Conservation (phyloP, 441 rosid species). For the Euphorbia corollata region DNA sequence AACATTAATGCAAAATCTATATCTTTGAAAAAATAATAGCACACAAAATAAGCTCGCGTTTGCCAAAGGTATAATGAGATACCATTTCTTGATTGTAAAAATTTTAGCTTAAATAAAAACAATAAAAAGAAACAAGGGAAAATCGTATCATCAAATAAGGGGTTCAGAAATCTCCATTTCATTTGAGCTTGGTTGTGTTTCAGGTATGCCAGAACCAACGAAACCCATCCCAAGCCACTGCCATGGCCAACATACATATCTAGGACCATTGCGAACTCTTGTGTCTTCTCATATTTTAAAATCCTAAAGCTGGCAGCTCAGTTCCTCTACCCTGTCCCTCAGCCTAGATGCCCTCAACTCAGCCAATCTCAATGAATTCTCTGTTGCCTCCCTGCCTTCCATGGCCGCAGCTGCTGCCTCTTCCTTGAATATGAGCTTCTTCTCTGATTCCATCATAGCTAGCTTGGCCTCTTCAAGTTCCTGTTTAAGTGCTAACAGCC, state of each 20-base stretch:
- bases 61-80: conserved; percentile 18
- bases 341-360: conserved; percentile 74
- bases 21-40: neutral
- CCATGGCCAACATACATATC: conserved; percentile 97
- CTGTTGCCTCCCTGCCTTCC: conserved; percentile 96
- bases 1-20: neutral
- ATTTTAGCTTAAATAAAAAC: conserved; percentile 19
- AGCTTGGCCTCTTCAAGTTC: conserved; percentile 83
- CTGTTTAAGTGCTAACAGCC: conserved; percentile 58
- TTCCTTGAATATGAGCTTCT: conserved; percentile 83
- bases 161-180: conserved; percentile 99
- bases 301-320: conserved; percentile 70
- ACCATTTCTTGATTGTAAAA: conserved; percentile 18
- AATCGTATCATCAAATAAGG: conserved; percentile 41
- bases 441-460: conserved; percentile 62
- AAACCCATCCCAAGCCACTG: conserved; percentile 92
- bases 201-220: conserved; percentile 51
- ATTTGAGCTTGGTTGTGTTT: conserved; percentile 50
- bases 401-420: conserved; percentile 91
- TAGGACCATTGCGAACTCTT: conserved; percentile 39
- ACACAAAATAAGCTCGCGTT: conserved; percentile 7
- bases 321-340: conserved; percentile 81
- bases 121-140: conserved; percentile 5
- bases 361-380: conserved; percentile 73
- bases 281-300: conserved; percentile 58